Conservation (phyloP, 208 protist species). For the Porcisia deanei region DNA sequence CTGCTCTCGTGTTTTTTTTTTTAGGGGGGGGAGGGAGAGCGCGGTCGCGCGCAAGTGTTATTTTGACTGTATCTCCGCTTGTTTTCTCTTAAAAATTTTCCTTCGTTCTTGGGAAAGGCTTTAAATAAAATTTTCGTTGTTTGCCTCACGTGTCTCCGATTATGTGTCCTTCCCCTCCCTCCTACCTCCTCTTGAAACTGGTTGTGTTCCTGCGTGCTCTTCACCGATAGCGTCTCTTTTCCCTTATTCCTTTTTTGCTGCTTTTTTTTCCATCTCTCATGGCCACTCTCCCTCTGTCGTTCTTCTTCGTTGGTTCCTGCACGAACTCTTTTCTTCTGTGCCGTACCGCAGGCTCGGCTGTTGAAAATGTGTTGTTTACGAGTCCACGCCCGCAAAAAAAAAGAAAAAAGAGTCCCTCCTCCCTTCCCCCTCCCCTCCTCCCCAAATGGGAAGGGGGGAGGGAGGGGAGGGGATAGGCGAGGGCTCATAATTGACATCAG, state of each 20-base stretch:
- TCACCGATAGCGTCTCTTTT: too few relatives aligned
- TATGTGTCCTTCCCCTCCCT: too few relatives aligned
- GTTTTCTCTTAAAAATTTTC: constrained; percentile 18
- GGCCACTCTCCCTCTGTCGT: background rate
- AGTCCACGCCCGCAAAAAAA: too few relatives aligned
- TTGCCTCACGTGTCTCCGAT: background rate
- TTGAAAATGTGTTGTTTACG: too few relatives aligned
- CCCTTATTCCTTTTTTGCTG: background rate
- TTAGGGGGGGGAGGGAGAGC: too few relatives aligned
- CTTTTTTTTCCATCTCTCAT: constrained; percentile 1
- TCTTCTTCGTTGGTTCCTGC: background rate
- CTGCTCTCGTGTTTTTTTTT: background rate
- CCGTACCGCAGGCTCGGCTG: too few relatives aligned
- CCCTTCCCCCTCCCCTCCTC: too few relatives aligned
- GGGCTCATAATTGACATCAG: background rate
- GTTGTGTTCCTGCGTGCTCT: too few relatives aligned
- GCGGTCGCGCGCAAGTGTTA: too few relatives aligned
- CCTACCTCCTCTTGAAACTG: too few relatives aligned
- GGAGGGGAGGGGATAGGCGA: background rate
- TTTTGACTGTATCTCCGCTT: background rate
- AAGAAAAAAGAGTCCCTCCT: too few relatives aligned
- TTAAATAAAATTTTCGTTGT: background rate
- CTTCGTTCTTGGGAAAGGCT: background rate
- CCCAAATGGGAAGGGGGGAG: background rate
- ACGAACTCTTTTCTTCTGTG: too few relatives aligned